Conservation (phyloP, 371 early-diverging fungal species). For the Mortierella sp. region DNA sequence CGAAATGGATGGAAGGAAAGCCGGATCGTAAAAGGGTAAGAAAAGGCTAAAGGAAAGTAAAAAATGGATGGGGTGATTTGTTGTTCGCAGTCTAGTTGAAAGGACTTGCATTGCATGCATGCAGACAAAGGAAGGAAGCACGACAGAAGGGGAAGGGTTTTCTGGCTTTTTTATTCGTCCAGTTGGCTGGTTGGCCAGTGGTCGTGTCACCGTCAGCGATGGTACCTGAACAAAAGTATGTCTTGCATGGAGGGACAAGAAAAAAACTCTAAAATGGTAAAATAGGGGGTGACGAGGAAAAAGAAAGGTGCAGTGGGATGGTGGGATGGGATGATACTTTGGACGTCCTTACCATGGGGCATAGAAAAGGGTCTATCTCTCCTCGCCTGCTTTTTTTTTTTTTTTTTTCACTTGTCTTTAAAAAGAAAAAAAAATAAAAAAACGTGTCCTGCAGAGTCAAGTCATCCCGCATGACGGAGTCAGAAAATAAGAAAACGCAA, state of each 20-base stretch:
- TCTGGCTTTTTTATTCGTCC: neutral
- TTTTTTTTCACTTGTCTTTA: neutral
- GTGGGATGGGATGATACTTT: neutral
- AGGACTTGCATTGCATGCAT: neutral
- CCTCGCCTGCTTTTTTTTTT: neutral
- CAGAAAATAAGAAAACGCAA: neutral
- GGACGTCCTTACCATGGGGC: too few relatives aligned
- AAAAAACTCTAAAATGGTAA: slow-evolving; percentile 11
- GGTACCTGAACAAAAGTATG: slow-evolving; percentile 1
- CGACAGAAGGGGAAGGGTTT: neutral
- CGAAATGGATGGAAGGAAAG: too few relatives aligned
- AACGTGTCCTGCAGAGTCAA: slow-evolving; percentile 9
- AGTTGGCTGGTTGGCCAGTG: neutral
- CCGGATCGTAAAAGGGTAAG: too few relatives aligned
- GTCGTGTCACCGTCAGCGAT: neutral
- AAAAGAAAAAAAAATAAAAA: neutral
- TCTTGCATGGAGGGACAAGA: neutral
- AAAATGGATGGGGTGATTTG: neutral
- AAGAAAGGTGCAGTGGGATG: neutral
- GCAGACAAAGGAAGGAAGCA: neutral
- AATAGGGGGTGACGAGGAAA: neutral
- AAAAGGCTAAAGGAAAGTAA: too few relatives aligned
- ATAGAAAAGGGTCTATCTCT: neutral
- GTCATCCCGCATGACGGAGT: slow-evolving; percentile 12
- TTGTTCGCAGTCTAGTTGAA: neutral